Base-by-base conservation (phyloP, 805 yeast genomes). In the Schizosaccharomyces octosporus region DNA sequence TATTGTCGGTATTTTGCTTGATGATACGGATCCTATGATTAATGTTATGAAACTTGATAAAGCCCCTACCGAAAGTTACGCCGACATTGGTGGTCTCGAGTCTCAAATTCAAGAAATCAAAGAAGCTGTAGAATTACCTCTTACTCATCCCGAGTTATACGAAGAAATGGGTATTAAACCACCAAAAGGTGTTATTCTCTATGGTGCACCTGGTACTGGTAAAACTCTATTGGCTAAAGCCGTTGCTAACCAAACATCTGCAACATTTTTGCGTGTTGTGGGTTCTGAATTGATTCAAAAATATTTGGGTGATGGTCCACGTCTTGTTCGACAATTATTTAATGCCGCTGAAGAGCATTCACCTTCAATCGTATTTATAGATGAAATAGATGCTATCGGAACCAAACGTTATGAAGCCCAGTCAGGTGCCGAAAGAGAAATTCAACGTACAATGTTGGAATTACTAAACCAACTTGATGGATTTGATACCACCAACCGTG, bases 91-190 rank as follows among this genome's bases (percentile, higher is more conserved):
- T 70, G 98, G 98, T 48, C 78, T 93, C 66, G 97, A 93, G 72
- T 72, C 82, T 15, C 98, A 93, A 75, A 90, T 93, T 69, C 96
- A 93, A 76, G 98, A 93, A 73, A 93, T 93, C 68, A 93, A 93
- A 74, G 97, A 90, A 73, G 86, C 95, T 6, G 97, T 90, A 17
- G 97, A 90, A 72, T 78, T 90, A 67, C 97, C 97, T 13, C 77
- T 89, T 65, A 88, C 96, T 15, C 97, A 90, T 73, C 97, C 97
- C 0, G 97, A 90, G 72, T 76, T 90, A 67, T 90, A 89, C 73
- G 96, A 93, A 74, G 97, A 89, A 72, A 89, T 90, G 97, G 97
- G 97, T 68, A 90, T 90, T 69, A 88, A 89, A 69, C 97, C 97
- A 13, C 97, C 97, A 61, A 90, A 90, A 75, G 97, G 97, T 75